Conservation (phyloP, 495 filamentous ascomycete species). For the Hypoxylon lenormandii region DNA sequence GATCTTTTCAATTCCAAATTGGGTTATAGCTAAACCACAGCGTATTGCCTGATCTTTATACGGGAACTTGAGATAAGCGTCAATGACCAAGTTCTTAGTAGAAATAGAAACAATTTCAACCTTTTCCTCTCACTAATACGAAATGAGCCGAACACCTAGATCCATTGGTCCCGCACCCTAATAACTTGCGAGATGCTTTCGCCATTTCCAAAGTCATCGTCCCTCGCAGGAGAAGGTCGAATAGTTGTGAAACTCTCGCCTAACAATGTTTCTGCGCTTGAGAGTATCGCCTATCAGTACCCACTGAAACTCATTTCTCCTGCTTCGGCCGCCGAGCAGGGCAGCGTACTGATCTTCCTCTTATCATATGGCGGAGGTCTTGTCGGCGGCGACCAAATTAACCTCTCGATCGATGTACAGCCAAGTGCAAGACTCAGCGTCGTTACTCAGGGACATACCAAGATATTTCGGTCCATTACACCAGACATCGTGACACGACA, state of each 20-base stretch:
- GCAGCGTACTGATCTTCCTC: slow-evolving; percentile 79
- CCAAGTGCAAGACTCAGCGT: slow-evolving; percentile 76
- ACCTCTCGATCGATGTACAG: slow-evolving; percentile 75
- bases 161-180: not conserved
- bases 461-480: slow-evolving; percentile 84
- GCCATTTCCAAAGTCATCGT: slow-evolving; percentile 76
- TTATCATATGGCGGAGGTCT: slow-evolving; percentile 96
- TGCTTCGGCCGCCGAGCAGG: slow-evolving; percentile 61
- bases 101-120: not conserved
- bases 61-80: slow-evolving; percentile 24
- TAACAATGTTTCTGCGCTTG: slow-evolving; percentile 75
- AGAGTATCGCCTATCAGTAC: slow-evolving; percentile 85
- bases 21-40: too few species aligned
- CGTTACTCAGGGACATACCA: slow-evolving; percentile 94
- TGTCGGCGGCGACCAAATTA: slow-evolving; percentile 83
- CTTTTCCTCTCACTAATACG: slow-evolving; percentile 13
- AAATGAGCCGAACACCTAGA: slow-evolving; percentile 3
- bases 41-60: not conserved
- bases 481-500: slow-evolving; percentile 74
- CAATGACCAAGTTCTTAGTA: slow-evolving; percentile 21
- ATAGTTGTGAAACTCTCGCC: slow-evolving; percentile 80
- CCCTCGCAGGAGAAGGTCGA: slow-evolving; percentile 78
- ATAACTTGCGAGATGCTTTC: slow-evolving; percentile 56
- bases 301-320: slow-evolving; percentile 91
- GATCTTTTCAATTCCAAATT: too few species aligned